Percentiles rank a stretch among this genome's conserved stretches.
These are phyloP conservation scores for Exophiala mesophila DNA, from an alignment of 2,329 filamentous ascomycete genomes.

Conservation along the genomic window DNA sequence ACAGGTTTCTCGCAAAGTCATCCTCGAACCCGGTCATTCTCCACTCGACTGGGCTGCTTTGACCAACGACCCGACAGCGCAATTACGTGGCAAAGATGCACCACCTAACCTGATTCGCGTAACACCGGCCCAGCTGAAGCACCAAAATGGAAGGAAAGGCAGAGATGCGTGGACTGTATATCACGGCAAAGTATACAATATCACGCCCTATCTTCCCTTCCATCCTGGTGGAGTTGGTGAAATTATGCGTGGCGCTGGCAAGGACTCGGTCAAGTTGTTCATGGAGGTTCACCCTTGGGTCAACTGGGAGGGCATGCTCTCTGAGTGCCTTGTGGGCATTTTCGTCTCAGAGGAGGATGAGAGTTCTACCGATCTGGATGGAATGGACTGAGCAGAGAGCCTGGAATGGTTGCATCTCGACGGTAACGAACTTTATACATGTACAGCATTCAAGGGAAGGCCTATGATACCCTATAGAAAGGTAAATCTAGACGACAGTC, in stretches of 20 bases:
- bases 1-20: constrained; percentile 56
- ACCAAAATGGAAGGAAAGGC: constrained; percentile 75
- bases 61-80: constrained; percentile 52
- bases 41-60: constrained; percentile 94
- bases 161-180: constrained; percentile 87
- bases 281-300: constrained; percentile 64
- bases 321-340: constrained; percentile 57
- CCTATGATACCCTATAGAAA: constrained; percentile 15
- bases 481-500: no score
- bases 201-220: constrained; percentile 81
- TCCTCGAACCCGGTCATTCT: constrained; percentile 83
- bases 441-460: constrained; percentile 7
- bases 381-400: constrained; percentile 51
- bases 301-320: constrained; percentile 63
- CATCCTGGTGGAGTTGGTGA: constrained; percentile 74
- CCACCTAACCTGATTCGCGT: constrained; percentile 62
- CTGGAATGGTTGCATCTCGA: no score
- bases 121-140: constrained; percentile 72
- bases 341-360: constrained; percentile 52
- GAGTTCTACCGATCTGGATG: constrained; percentile 42
- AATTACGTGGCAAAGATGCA: constrained; percentile 57
- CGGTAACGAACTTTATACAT: no score
- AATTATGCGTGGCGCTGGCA: constrained; percentile 58
- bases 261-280: constrained; percentile 61
- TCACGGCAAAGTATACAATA: constrained; percentile 88